These are phyloP conservation scores for Cercospora sp. DNA, from an alignment of 2,329 filamentous ascomycete species.

Conservation along the genomic window DNA sequence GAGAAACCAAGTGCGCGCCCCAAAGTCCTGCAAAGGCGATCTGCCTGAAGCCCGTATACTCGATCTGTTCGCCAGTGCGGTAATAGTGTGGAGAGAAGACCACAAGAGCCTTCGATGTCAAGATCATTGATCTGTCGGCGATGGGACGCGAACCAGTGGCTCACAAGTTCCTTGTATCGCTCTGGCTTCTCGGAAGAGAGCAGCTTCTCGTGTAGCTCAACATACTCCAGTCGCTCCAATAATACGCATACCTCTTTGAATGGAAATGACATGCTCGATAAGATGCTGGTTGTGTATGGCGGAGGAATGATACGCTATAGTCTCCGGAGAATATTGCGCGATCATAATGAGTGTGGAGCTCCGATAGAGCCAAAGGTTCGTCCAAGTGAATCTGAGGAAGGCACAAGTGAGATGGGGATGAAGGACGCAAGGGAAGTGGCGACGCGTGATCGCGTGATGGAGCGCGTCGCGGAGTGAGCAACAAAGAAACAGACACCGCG, in stretches of 20 bases:
- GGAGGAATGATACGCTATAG: not conserved
- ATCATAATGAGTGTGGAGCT: slow-evolving; percentile 6
- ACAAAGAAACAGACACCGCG: not conserved
- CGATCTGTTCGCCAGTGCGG: slow-evolving; percentile 75
- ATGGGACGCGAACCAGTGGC: slow-evolving; percentile 70
- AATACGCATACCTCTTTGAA: slow-evolving; percentile 75
- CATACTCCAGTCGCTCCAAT: slow-evolving; percentile 65
- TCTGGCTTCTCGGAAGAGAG: slow-evolving; percentile 37
- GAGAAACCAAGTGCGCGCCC: slow-evolving; percentile 67
- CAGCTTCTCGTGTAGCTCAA: slow-evolving; percentile 45
- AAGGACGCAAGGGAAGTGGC: not conserved
- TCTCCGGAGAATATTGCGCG: not conserved
- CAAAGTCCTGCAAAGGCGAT: slow-evolving; percentile 66
- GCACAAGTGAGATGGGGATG: not conserved
- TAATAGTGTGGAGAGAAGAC: slow-evolving; percentile 73
- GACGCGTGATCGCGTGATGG: slow-evolving; percentile 7
- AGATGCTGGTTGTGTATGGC: not conserved
- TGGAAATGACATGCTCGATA: slow-evolving; percentile 58
- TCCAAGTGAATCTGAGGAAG: not conserved
- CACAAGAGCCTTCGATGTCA: slow-evolving; percentile 56
- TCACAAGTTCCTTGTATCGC: slow-evolving; percentile 45
- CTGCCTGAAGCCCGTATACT: slow-evolving; percentile 69
- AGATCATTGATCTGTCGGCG: slow-evolving; percentile 58
- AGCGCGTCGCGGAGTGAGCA: slow-evolving; percentile 6
- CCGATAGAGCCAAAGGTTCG: not conserved